Base-by-base conservation (phyloP, 129 eudicot species). In the Flaveria robusta region DNA sequence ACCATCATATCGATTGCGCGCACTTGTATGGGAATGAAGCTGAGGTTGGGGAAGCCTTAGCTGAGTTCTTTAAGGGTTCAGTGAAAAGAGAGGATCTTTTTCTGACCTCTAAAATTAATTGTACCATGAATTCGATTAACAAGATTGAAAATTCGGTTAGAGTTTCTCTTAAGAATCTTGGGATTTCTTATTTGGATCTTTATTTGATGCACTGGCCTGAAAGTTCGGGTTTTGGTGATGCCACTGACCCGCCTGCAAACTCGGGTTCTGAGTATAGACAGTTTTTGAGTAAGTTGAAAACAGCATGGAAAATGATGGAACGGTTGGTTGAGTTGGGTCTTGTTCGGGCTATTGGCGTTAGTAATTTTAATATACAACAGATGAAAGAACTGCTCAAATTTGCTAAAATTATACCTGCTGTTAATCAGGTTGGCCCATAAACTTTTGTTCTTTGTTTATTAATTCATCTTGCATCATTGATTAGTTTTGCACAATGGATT, bases 201-300 rank as follows among this genome's bases (percentile, higher is more conserved):
- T 86, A 86, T 81, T 81, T 86, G 79, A 86, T 86, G 90, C 90
- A 86, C 74, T 86, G 90, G 90, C 90, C 90, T 13, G 90, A 86
- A 29, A 86, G 87, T 70, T 77, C 85, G 0, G 90, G 83, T 15
- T 86, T 86, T 70, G 90, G 90, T 74, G 90, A 86, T 58, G 90
- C 90, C 29, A 86, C 90, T 58, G 90, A 86, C 39, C 90, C 90
- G 13, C 90, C 90, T 74, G 82, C 83, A 1, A 77, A 80, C 37
- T 77, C 81, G 4, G 87, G 90, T 7, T 83, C 83, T 54, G 90
- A 83, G 27, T 83, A 81, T 70, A 49, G 90, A 55, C 90, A 86
- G 65, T 86, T 86, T 66, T 77, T 86, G 75, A 77, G 86, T 72
- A 79, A 81, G 71, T 59, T 86, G 74, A 86, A 86, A 54, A 77